Evolutionary conservation across 129 eudicot species (phyloP), one percentile per base, ranked within the genome.

Genomic region (Smallanthus sonchifolius): DNA sequence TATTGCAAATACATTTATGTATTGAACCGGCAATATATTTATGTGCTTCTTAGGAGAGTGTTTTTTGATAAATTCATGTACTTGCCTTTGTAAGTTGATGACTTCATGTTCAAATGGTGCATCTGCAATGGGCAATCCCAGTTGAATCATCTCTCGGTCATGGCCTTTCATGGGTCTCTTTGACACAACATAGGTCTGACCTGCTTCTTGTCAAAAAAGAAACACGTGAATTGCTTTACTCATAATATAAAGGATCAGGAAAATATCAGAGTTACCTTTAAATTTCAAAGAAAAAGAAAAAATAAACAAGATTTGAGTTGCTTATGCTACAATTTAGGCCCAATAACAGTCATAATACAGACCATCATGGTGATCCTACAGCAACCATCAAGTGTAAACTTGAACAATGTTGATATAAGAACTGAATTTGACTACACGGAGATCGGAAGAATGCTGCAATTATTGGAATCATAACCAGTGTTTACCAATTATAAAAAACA

Each of bases 261-360:
- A 83, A 37, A 82, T 37, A 62, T 30, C 91, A 91, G 59, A 89
- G 69, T 57, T 89, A 37, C 91, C 68, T 86, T 84, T 82, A n/a
- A 89, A 84, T 89, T 89, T 89, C 79, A 15, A 48, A 6, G 13
- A 42, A n/a, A n/a, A n/a, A n/a, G n/a, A n/a, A 42, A 0, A 9
- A 42, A 10, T 6, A 42, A 42, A 42, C 7, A 42, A 42, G 89
- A 87, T 78, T 43, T 77, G 89, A 42, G 87, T 87, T 89, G 89
- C 81, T 82, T 74, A 13, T 69, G 28, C 48, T 36, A 42, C 47
- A n/a, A n/a, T n/a, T n/a, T n/a, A n/a, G 34, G 34, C 45, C 39
- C 24, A 19, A 20, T 2, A n/a, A 20, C 13, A n/a, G 6, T 14
- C 47, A 55, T 55, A 6, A 55, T 7, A 55, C 0, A 20, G 35